These are phyloP conservation scores for Barnettozyma salicaria DNA, from an alignment of 805 yeast genomes.

Conservation along the genomic window DNA sequence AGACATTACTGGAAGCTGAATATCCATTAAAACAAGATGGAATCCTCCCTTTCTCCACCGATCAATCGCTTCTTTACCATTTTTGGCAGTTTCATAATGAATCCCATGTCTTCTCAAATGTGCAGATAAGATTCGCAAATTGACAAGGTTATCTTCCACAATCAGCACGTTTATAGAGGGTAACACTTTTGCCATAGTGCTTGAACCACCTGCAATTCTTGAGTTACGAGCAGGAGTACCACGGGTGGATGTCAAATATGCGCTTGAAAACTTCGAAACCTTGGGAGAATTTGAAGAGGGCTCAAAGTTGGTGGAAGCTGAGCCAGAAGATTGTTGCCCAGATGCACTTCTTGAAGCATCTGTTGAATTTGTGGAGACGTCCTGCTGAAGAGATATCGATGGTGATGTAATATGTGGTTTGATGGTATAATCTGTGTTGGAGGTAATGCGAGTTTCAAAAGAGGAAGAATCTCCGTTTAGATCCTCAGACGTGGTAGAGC, in stretches of 20 bases:
- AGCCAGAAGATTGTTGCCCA: too few relatives aligned
- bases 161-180: constrained; percentile 88
- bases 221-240: neutral
- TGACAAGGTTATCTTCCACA: constrained; percentile 94
- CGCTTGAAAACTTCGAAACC: neutral
- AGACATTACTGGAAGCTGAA: constrained; percentile 91
- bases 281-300: too few relatives aligned
- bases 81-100: constrained; percentile 78
- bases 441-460: too few relatives aligned
- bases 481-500: neutral
- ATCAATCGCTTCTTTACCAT: constrained; percentile 92
- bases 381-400: too few relatives aligned
- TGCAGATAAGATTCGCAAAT: constrained; percentile 85
- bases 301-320: too few relatives aligned
- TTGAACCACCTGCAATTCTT: constrained; percentile 15
- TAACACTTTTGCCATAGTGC: constrained; percentile 51
- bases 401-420: too few relatives aligned
- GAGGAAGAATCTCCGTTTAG: too few relatives aligned
- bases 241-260: neutral
- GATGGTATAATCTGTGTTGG: too few relatives aligned
- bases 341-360: too few relatives aligned
- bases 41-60: constrained; percentile 94
- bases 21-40: constrained; percentile 93
- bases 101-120: constrained; percentile 82
- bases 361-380: too few relatives aligned